phyloP scores from a whole-genome alignment of 306 rosid species.

The Cicer pinnatifidum region DNA sequence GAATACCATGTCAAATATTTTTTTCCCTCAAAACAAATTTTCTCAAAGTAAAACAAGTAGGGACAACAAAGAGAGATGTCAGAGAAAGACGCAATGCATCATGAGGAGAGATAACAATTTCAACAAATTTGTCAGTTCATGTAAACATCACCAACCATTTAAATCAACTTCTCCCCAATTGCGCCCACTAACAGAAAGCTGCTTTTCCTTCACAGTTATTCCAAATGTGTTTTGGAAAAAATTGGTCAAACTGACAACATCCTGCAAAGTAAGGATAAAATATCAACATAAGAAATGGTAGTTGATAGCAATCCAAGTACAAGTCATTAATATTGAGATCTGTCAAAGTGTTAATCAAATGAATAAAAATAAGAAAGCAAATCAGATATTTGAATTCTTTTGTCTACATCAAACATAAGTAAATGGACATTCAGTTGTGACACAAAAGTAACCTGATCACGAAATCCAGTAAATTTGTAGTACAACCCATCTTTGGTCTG shows the following conservation, averaged over 20 bases:
- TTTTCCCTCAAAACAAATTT: conserved; percentile 14
- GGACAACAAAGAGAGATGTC: conserved; percentile 26
- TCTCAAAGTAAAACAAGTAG: conserved; percentile 18
- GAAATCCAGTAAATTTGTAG: conserved; percentile 94
- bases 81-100: neutral
- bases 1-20: neutral
- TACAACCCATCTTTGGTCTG: conserved; percentile 83
- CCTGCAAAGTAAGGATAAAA: conserved; percentile 55
- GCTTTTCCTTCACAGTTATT: conserved; percentile 76
- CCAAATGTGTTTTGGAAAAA: conserved; percentile 83
- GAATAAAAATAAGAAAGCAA: conserved; percentile 23
- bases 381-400: conserved; percentile 20
- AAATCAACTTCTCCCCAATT: conserved; percentile 98
- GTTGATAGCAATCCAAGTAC: conserved; percentile 30
- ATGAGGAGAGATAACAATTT: neutral
- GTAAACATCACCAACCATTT: conserved; percentile 67
- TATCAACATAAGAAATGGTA: conserved; percentile 10
- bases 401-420: conserved; percentile 5
- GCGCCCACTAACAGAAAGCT: conserved; percentile 94
- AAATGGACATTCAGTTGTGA: conserved; percentile 1
- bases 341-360: neutral
- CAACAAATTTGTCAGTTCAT: conserved; percentile 22
- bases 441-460: conserved; percentile 76
- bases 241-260: conserved; percentile 72
- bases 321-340: conserved; percentile 14